Evolutionary conservation across 305 asterid genomes (phyloP).

Genomic region (Fraxinus dipetala): DNA sequence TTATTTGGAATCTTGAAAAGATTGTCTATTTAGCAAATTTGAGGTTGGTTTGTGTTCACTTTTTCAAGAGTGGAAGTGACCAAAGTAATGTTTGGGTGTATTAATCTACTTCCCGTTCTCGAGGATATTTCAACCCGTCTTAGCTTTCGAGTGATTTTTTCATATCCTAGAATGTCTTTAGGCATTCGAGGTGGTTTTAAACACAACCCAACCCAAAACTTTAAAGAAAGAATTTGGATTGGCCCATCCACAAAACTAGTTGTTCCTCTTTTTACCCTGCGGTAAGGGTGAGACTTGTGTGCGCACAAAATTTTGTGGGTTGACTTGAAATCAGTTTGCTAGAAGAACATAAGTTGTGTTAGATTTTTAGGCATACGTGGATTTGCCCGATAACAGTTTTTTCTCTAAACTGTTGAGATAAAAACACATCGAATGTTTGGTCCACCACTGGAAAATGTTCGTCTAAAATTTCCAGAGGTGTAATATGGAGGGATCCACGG

Average conservation of each 20-base stretch:
- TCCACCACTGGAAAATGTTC: background rate
- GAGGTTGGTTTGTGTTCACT: background rate
- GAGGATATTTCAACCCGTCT: background rate
- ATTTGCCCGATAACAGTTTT: background rate
- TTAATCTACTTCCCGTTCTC: background rate
- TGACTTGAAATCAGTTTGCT: background rate
- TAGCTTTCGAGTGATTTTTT: background rate
- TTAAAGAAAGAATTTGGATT: background rate
- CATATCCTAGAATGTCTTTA: background rate
- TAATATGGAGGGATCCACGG: slow-evolving; percentile 4
- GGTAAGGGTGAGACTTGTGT: background rate
- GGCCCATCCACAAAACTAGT: background rate
- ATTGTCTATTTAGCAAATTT: background rate
- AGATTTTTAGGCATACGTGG: background rate
- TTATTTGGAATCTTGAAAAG: slow-evolving; percentile 25
- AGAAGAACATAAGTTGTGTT: background rate
- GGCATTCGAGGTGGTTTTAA: background rate
- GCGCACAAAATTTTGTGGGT: background rate
- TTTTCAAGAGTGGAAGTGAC: background rate
- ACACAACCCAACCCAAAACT: background rate
- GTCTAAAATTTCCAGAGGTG: background rate
- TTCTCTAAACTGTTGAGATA: background rate
- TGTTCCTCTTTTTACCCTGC: background rate
- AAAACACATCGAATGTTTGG: background rate
- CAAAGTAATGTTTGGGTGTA: background rate